These are phyloP conservation scores for Cercospora sp. DNA, from an alignment of 2,329 filamentous ascomycete genomes.

Conservation along the genomic window DNA sequence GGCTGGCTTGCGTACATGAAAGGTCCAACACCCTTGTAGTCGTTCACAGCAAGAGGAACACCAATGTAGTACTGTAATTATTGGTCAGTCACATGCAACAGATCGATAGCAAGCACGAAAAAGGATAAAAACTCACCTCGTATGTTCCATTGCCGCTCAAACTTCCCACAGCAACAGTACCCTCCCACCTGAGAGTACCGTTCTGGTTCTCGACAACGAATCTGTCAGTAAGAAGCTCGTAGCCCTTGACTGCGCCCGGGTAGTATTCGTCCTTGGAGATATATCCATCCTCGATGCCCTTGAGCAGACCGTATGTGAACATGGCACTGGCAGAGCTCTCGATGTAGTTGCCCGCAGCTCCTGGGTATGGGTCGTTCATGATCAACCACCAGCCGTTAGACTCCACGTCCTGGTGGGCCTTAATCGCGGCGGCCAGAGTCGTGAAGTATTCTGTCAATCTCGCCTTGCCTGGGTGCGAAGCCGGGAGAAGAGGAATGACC, in stretches of 20 bases:
- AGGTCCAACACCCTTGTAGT: slow-evolving; percentile 46
- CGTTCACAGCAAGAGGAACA: slow-evolving; percentile 40
- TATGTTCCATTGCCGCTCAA: slow-evolving; percentile 53
- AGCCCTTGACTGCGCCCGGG: slow-evolving; percentile 51
- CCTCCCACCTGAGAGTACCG: slow-evolving; percentile 54
- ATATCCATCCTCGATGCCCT: slow-evolving; percentile 47
- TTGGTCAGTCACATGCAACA: neutral
- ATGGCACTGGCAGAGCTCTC: slow-evolving; percentile 61
- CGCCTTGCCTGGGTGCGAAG: slow-evolving; percentile 39
- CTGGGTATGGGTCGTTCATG: slow-evolving; percentile 56
- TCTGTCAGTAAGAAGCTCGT: slow-evolving; percentile 46
- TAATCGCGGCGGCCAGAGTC: slow-evolving; percentile 44
- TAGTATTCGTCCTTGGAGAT: slow-evolving; percentile 49
- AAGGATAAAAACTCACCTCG: slow-evolving; percentile 45
- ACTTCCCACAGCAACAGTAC: slow-evolving; percentile 56
- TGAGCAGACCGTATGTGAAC: slow-evolving; percentile 57
- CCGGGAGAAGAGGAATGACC: slow-evolving; percentile 45
- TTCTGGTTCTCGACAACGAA: slow-evolving; percentile 53
- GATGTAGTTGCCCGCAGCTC: slow-evolving; percentile 54
- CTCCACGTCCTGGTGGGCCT: slow-evolving; percentile 54
- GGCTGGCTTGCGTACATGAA: slow-evolving; percentile 42
- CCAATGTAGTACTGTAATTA: slow-evolving; percentile 41
- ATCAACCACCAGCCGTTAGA: slow-evolving; percentile 60
- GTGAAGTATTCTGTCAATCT: slow-evolving; percentile 41
- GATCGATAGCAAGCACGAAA: neutral